Base-by-base conservation (phyloP, 768 basidiomycete genomes). In the Trametes cinnabarina region DNA sequence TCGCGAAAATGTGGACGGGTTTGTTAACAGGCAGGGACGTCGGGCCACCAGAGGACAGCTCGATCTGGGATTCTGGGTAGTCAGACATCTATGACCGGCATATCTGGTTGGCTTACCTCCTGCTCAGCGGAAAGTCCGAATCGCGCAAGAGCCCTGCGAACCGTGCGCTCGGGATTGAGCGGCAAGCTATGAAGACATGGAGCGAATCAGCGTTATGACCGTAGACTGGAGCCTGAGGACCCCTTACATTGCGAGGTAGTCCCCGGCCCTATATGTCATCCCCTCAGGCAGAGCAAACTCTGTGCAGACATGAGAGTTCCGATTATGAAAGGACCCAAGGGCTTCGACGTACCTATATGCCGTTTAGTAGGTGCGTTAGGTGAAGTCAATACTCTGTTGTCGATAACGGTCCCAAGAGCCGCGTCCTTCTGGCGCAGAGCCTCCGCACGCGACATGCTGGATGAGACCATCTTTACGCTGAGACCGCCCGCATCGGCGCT, bases 161-260 rank as follows among this genome's bases (percentile, higher is more conserved):
- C 76, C 26, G 73, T 71, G 3, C 68, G 66, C 12, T 65, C 54
- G 2, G 77, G 77, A 56, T 79, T 79, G 23, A 68, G 69, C 1
- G 78, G 77, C 9, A 79, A 59, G 47, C 76, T 77, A 51, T n/a
- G 30, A 5, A 1, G 4, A 43, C 7, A 19, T 30, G 9, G n/a
- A 14, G 19, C 3, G 47, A 22, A 5, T 19, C 19, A 22, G 32
- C 10, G 30, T 20, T 6, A 50, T 32, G 30, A 32, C 30, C n/a
- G n/a, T n/a, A n/a, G n/a, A n/a, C n/a, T n/a, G n/a, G n/a, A n/a
- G n/a, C n/a, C n/a, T n/a, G 28, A 32, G 19, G 23, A 0, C 0
- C 7, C 65, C 74, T 43, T 47, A 76, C 72, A 82, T 72, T 0
- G 76, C 73, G 3, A 82, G 68, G 63, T 82, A 82, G 59, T 82